Evolutionary conservation across 805 yeast genomes (phyloP), one percentile per base, ranked within the genome.

Genomic region (Candida ponderosae): DNA sequence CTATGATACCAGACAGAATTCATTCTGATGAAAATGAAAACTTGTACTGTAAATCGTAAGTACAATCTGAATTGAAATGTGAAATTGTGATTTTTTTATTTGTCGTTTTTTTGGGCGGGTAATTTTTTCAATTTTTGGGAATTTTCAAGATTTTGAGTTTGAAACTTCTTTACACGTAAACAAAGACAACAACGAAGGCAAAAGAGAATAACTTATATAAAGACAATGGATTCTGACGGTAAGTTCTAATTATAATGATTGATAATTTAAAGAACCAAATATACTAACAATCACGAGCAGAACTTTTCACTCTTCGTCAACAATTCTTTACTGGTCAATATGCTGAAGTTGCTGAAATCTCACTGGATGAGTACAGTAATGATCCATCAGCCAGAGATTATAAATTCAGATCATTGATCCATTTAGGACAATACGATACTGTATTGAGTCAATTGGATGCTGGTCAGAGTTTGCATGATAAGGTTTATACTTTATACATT

Each of bases 241-340:
- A 17, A 9, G 35, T 32, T 7, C 16, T 4, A 14, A 15, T 8
- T n/a, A 11, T 9, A 14, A 6, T 9, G 18, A 16, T 15, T 6
- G 11, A 29, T 16, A 16, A 8, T 26, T 6, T 9, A 10, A 9
- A 6, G 6, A 8, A 6, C 10, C 29, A 8, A 14, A n/a, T 10
- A 28, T 28, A 15, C 30, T 15, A 28, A 15, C n/a, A 5, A 3
- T 7, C 6, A 11, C 15, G 3, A 18, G 17, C 4, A 54, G 81
- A 76, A 48, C 63, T 74, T 28, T 79, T 68, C 56, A 67, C 66
- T 15, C 56, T 79, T 19, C 69, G 75, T 45, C 79, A 75, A 49
- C 74, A 72, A 40, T 79, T 76, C 59, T 79, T 71, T 56, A 72
- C 81, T 11, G 76, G 79, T 35, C 78, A 76, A 48, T 74, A 67